A percentile compares a stretch with the other conserved stretches of the same genome.
Conservation (phyloP, 352 stramenopile genomes). For the Globisporangium recalcitrans region DNA sequence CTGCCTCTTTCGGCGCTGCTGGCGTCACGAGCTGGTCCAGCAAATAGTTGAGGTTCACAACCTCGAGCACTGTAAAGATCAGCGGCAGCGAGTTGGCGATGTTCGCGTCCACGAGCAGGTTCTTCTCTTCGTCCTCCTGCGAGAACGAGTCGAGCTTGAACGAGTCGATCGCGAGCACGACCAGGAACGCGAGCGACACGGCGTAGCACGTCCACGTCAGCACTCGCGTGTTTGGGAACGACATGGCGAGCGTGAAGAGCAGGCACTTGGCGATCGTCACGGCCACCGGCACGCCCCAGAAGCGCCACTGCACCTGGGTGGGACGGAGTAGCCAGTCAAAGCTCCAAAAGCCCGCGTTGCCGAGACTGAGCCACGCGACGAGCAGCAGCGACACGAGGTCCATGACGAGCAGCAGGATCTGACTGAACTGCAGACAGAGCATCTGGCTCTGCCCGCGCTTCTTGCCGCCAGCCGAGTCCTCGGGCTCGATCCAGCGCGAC, state of each 20-base stretch:
- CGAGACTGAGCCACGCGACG: conserved; percentile 51
- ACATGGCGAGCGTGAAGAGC: conserved; percentile 51
- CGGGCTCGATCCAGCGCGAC: conserved; percentile 18
- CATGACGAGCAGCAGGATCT: conserved; percentile 14
- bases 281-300: conserved; percentile 68
- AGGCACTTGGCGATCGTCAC: conserved; percentile 55
- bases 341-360: conserved; percentile 26
- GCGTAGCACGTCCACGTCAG: conserved; percentile 43
- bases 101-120: conserved; percentile 59
- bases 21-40: conserved; percentile 45
- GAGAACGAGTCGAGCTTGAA: conserved; percentile 70
- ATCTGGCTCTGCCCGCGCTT: conserved; percentile 16
- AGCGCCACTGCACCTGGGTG: conserved; percentile 49
- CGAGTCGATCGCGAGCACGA: conserved; percentile 61
- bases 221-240: conserved; percentile 33
- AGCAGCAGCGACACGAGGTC: conserved; percentile 41
- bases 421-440: conserved; percentile 17
- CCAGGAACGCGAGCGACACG: conserved; percentile 52
- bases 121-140: conserved; percentile 42
- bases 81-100: conserved; percentile 77
- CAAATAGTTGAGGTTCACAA: conserved; percentile 72
- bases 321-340: conserved; percentile 47
- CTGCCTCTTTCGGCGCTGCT: conserved; percentile 15
- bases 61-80: conserved; percentile 82
- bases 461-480: conserved; percentile 13